Evolutionary conservation across 441 rosid genomes (phyloP).

Genomic region (Metrosideros polymorpha): DNA sequence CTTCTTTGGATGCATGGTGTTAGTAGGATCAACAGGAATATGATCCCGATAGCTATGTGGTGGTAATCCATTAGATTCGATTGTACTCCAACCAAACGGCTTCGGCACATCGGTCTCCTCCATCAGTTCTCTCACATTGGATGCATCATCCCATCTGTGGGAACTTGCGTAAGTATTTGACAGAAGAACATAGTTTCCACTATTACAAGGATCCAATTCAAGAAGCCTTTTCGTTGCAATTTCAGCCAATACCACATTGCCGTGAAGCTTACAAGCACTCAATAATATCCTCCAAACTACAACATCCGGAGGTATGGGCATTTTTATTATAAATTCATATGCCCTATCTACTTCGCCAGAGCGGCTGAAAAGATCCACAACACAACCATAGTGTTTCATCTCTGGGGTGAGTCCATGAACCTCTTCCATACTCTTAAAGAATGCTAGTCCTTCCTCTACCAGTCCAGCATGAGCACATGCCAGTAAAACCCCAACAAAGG

Average conservation of each 20-base stretch:
- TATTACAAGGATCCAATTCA: slow-evolving; percentile 31
- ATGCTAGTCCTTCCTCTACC: slow-evolving; percentile 29
- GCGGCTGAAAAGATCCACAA: slow-evolving; percentile 48
- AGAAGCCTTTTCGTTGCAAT: slow-evolving; percentile 27
- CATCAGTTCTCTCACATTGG: slow-evolving; percentile 42
- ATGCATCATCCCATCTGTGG: slow-evolving; percentile 57
- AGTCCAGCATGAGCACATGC: slow-evolving; percentile 38
- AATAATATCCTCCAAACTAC: slow-evolving; percentile 50
- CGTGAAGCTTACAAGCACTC: slow-evolving; percentile 36
- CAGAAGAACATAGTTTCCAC: slow-evolving; percentile 53
- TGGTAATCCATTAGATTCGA: slow-evolving; percentile 13
- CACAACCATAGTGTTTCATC: slow-evolving; percentile 58
- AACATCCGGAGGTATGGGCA: slow-evolving; percentile 37
- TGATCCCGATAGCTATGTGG: background rate
- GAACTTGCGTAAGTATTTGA: slow-evolving; percentile 59
- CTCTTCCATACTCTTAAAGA: slow-evolving; percentile 27
- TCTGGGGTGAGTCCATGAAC: slow-evolving; percentile 38
- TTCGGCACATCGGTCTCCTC: slow-evolving; percentile 23
- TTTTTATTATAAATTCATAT: slow-evolving; percentile 27
- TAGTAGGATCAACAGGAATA: background rate
- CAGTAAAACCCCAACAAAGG: slow-evolving; percentile 32
- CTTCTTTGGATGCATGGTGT: background rate
- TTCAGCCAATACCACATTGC: slow-evolving; percentile 43
- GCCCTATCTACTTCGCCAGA: slow-evolving; percentile 40
- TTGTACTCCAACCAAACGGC: slow-evolving; percentile 43